Evolutionary conservation across 164 flowering plant species (phyloP).

Genomic region (Aristolochia fimbriata): DNA sequence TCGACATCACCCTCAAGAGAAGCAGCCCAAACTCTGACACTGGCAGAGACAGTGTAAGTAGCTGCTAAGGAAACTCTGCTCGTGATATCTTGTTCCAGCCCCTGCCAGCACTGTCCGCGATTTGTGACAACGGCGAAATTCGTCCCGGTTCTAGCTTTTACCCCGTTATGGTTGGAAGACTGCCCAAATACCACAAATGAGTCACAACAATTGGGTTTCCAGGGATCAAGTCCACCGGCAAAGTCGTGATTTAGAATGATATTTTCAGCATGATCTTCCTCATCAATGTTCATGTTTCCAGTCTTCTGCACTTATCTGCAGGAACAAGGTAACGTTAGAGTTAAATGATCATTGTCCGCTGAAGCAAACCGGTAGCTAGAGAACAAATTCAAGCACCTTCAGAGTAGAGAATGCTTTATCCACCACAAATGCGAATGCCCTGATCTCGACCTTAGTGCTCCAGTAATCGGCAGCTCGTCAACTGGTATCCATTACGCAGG

Average conservation of each 20-base stretch:
- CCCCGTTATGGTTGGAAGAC: conserved; percentile 23
- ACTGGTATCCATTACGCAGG: too few species aligned
- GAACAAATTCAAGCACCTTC: too few species aligned
- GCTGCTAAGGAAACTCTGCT: conserved; percentile 37
- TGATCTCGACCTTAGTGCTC: too few species aligned
- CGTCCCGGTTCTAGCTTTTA: conserved; percentile 18
- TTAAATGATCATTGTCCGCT: too few species aligned
- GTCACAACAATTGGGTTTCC: conserved; percentile 68
- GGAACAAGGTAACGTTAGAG: too few species aligned
- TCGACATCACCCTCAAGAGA: conserved; percentile 29
- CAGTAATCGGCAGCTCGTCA: too few species aligned
- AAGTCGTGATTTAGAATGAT: conserved; percentile 68
- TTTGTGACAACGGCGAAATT: conserved; percentile 52
- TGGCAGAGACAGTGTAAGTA: conserved; percentile 50
- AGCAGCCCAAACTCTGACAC: conserved; percentile 53
- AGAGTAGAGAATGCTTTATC: too few species aligned
- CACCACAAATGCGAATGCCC: too few species aligned
- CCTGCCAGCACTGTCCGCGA: conserved; percentile 75
- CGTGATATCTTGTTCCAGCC: conserved; percentile 88
- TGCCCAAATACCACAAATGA: conserved; percentile 46
- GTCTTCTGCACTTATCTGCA: too few species aligned
- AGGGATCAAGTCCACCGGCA: conserved; percentile 51
- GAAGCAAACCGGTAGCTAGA: too few species aligned
- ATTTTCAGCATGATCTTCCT: conserved; percentile 14
- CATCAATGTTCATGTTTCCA: background rate